Base-by-base conservation (phyloP, 148 eudicot genomes). In the Cornus controversa region DNA sequence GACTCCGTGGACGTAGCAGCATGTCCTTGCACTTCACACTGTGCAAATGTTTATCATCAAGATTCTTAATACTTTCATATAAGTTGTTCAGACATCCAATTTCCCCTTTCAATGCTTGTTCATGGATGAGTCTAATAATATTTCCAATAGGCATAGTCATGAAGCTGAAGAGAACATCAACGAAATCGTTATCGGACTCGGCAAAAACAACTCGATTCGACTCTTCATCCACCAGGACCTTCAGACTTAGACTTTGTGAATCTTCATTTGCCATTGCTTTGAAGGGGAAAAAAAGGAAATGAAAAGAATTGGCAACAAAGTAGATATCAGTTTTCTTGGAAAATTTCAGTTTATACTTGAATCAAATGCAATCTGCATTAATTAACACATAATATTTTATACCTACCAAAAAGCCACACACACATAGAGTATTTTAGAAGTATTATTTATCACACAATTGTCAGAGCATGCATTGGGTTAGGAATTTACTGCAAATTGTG, bases 101-200 rank as follows among this genome's bases (percentile, higher is more conserved):
- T 3, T 25, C 28, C 25, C 28, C 1, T 25, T 66, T 23, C 25
- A 66, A 37, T 70, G 54, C 26, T 20, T 18, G 24, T 6, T 70
- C 72, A 37, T 14, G 9, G 20, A 11, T 70, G 27, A 34, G 72
- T 42, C 34, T 70, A 5, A 37, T 5, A 37, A 42, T 13, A 8
- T 26, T n/a, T 16, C 26, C 54, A 40, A 70, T 22, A 5, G 72
- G 72, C 45, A 70, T 31, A 16, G 54, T 34, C 50, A 70, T 70
- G 18, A 70, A 70, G 37, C 50, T 70, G 54, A 70, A 70, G 54
- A 70, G 72, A 20, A 70, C 72, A 8, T 70, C 72, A 23, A 70
- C 72, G 37, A 70, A 70, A 36, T 70, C 54, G 8, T 70, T 36
- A 70, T 70, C 22, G 34, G 72, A 36, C 34, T 70, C 72, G 0